These are phyloP conservation scores for Aspergillus incahuasiensis DNA, from an alignment of 495 filamentous ascomycete genomes.

Conservation along the genomic window DNA sequence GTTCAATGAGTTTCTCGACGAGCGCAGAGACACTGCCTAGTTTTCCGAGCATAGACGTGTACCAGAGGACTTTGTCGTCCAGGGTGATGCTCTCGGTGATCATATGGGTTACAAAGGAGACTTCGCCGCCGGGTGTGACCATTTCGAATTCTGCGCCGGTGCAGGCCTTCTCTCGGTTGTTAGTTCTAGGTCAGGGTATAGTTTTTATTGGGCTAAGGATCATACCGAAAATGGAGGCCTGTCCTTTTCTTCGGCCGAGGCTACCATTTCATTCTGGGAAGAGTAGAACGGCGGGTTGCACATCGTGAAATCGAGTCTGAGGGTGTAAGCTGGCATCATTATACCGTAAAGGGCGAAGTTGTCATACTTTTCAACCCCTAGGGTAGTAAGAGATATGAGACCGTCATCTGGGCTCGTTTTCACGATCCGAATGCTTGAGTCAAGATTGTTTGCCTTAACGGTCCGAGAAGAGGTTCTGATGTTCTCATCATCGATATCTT, in stretches of 20 bases:
- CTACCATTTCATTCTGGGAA: slow-evolving; percentile 62
- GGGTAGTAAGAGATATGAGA: slow-evolving; percentile 53
- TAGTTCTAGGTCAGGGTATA: slow-evolving; percentile 1
- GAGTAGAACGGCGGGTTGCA: slow-evolving; percentile 93
- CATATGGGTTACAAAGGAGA: slow-evolving; percentile 72
- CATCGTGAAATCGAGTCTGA: slow-evolving; percentile 83
- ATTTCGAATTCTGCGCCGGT: slow-evolving; percentile 82
- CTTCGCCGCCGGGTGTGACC: slow-evolving; percentile 80
- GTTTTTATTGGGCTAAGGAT: not conserved
- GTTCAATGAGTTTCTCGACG: slow-evolving; percentile 53
- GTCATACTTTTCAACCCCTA: slow-evolving; percentile 47
- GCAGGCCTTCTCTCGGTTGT: slow-evolving; percentile 48
- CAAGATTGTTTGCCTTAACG: slow-evolving; percentile 56
- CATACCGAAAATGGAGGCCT: slow-evolving; percentile 61
- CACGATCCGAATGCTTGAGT: slow-evolving; percentile 60
- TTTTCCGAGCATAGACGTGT: slow-evolving; percentile 88
- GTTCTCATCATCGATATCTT: slow-evolving; percentile 74
- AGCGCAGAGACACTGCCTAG: slow-evolving; percentile 63
- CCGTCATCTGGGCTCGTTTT: slow-evolving; percentile 44
- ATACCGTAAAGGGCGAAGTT: not conserved
- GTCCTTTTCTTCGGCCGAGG: slow-evolving; percentile 59
- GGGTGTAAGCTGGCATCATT: not conserved
- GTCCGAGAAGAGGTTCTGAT: slow-evolving; percentile 62
- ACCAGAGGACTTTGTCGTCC: slow-evolving; percentile 68
- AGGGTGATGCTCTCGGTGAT: slow-evolving; percentile 66